These are phyloP conservation scores for Xenoacremonium recifei DNA, from an alignment of 2,329 filamentous ascomycete species.

Conservation along the genomic window DNA sequence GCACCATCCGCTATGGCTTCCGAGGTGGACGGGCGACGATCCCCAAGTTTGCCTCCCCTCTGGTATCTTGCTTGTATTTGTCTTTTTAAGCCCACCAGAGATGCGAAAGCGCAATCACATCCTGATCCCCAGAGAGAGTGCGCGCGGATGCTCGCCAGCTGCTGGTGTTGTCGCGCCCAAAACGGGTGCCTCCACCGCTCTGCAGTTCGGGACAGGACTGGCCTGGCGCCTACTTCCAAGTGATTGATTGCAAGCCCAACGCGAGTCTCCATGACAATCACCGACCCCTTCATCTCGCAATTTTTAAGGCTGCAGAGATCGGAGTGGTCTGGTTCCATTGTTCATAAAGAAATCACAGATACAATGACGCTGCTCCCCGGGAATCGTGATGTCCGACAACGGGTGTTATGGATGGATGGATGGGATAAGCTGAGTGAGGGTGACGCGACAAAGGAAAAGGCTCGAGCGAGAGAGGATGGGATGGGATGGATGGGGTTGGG, in stretches of 20 bases:
- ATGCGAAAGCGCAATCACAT: slow-evolving; percentile 19
- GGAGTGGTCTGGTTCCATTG: slow-evolving; percentile 22
- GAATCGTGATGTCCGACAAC: slow-evolving; percentile 18
- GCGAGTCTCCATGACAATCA: slow-evolving; percentile 22
- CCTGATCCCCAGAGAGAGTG: slow-evolving; percentile 20
- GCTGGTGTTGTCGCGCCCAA: not conserved
- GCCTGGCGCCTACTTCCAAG: slow-evolving; percentile 3
- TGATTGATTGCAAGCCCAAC: slow-evolving; percentile 14
- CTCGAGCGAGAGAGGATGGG: slow-evolving; percentile 8
- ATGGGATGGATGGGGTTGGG: slow-evolving; percentile 24
- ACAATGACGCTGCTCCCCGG: slow-evolving; percentile 27
- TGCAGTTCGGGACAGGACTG: slow-evolving; percentile 16
- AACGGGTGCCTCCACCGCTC: slow-evolving; percentile 12
- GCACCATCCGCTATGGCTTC: not conserved
- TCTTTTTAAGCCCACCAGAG: slow-evolving; percentile 21
- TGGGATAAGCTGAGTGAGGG: slow-evolving; percentile 6
- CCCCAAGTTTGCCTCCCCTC: too few species aligned
- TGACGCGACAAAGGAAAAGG: slow-evolving; percentile 20
- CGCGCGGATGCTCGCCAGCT: slow-evolving; percentile 21
- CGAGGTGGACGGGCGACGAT: too few species aligned
- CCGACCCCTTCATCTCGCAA: slow-evolving; percentile 26
- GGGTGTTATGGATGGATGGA: slow-evolving; percentile 3
- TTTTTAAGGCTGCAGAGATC: slow-evolving; percentile 27
- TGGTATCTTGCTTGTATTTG: slow-evolving; percentile 23
- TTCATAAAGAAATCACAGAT: slow-evolving; percentile 30